Base-by-base conservation (phyloP, 495 filamentous ascomycete species). In the Aspergillus sparsus region DNA sequence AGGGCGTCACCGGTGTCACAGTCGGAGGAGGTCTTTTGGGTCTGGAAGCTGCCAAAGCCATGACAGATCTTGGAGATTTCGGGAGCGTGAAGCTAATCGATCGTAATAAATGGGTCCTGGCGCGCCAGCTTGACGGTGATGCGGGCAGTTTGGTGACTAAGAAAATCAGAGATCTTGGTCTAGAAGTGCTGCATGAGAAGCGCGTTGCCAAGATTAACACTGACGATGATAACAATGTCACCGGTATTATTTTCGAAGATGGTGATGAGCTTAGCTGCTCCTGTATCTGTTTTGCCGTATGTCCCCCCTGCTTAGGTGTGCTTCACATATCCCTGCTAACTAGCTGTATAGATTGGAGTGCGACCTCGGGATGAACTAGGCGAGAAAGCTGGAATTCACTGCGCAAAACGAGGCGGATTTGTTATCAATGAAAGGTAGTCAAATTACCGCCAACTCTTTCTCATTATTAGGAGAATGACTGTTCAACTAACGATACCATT, bases 1-100 rank as follows among this genome's bases (percentile, higher is more conserved):
- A 85, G 61, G 92, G 90, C 31, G 80, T 83, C 15, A 83, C 81
- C 5, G 93, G 89, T 1, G 86, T 85, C 2, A 91, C 94, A 1
- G 92, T 98, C 11, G 93, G 93, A n/a, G 93, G 93, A 36, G 93
- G 93, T 1, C 67, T 98, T 32, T 77, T 98, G 0, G 93, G 93
- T 0, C 82, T 98, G 0, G 93, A 98, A 79, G 93, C 93, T 31
- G 93, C 93, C 36, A 96, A 97, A 65, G 93, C 93, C 0, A 90
- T 98, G 90, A 89, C 93, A 75, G 93, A 97, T 68, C 74, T 98
- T 13, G 77, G 89, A 64, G 85, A 86, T 37, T 97, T 90, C 69
- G 81, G 80, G 0, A 84, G 84, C 44, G 91, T 98, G 47, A 90
- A 87, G 60, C 76, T 98, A 10, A 87, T 98, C 58, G 93, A 98